Percentiles rank a stretch among this genome's conserved stretches.
phyloP scores from a whole-genome alignment of 1,284 basidiomycete genomes.

The Marasmius tenuissimus region DNA sequence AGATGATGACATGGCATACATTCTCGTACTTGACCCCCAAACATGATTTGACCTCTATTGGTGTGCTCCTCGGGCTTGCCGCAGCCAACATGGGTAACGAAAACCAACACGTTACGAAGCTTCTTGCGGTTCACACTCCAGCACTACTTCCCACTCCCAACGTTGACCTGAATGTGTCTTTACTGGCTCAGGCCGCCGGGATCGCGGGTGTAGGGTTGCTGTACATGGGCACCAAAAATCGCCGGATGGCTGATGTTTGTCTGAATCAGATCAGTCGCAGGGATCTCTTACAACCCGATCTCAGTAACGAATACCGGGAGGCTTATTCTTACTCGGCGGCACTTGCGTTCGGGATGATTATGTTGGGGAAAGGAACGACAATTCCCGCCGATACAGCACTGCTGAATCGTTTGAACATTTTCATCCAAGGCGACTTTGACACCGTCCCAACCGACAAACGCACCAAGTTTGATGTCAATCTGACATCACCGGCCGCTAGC shows the following conservation, averaged over 20 bases:
- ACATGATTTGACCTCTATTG: constrained; percentile 93
- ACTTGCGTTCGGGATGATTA: constrained; percentile 92
- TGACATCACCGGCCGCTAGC: constrained; percentile 89
- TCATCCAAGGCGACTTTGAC: constrained; percentile 72
- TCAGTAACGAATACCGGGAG: constrained; percentile 84
- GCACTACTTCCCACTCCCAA: constrained; percentile 87
- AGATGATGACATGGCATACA: constrained; percentile 87
- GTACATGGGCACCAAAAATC: constrained; percentile 85
- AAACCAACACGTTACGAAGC: constrained; percentile 86
- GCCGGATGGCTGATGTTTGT: constrained; percentile 91
- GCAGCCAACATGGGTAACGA: constrained; percentile 89
- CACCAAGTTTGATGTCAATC: constrained; percentile 73
- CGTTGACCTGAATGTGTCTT: constrained; percentile 87
- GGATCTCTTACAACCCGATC: constrained; percentile 78
- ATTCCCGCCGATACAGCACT: constrained; percentile 76
- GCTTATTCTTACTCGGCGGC: constrained; percentile 90
- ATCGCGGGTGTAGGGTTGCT: constrained; percentile 88
- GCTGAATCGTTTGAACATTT: constrained; percentile 62
- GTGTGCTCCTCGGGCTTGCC: constrained; percentile 87
- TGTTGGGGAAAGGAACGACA: constrained; percentile 84
- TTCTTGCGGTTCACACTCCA: constrained; percentile 91
- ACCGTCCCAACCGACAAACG: constrained; percentile 36
- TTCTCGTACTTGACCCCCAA: constrained; percentile 93
- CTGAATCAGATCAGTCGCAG: constrained; percentile 80
- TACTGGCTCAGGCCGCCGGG: constrained; percentile 89